Percentiles rank a stretch among this genome's conserved stretches.
Evolutionary conservation across 106 monocot genomes (phyloP).

Genomic region (Acorus gramineus): DNA sequence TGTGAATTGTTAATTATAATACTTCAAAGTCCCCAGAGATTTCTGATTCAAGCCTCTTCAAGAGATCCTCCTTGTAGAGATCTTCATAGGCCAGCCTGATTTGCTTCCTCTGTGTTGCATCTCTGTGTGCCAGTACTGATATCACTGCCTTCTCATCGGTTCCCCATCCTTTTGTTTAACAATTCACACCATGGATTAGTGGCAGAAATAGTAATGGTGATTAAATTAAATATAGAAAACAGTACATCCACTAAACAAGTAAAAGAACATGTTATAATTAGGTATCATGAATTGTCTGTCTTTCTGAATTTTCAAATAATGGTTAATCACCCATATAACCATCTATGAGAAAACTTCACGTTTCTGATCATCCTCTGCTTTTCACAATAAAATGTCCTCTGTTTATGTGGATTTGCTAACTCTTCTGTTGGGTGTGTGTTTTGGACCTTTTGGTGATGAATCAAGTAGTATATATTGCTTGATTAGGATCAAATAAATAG

Average conservation of each 20-base stretch:
- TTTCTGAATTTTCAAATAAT: no score
- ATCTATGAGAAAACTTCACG: no score
- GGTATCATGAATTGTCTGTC: no score
- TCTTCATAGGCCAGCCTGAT: slow-evolving; percentile 59
- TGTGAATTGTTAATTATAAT: neutral
- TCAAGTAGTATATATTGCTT: neutral
- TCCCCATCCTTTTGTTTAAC: slow-evolving; percentile 49
- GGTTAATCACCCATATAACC: no score
- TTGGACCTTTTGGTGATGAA: neutral
- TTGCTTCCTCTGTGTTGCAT: slow-evolving; percentile 63
- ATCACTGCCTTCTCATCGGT: slow-evolving; percentile 88
- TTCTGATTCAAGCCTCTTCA: slow-evolving; percentile 82
- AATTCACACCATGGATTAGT: neutral
- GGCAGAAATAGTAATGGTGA: neutral
- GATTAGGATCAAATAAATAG: neutral
- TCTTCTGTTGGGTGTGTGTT: neutral
- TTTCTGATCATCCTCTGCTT: no score
- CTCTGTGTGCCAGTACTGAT: slow-evolving; percentile 51
- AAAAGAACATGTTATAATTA: no score
- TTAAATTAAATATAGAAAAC: neutral
- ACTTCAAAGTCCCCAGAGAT: slow-evolving; percentile 78
- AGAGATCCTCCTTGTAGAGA: slow-evolving; percentile 59
- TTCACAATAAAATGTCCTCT: no score
- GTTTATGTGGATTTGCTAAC: no score
- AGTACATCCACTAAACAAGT: neutral